Base-by-base conservation (phyloP, 192 early-diverging fungal species). In the Glomus cerebriforme region DNA sequence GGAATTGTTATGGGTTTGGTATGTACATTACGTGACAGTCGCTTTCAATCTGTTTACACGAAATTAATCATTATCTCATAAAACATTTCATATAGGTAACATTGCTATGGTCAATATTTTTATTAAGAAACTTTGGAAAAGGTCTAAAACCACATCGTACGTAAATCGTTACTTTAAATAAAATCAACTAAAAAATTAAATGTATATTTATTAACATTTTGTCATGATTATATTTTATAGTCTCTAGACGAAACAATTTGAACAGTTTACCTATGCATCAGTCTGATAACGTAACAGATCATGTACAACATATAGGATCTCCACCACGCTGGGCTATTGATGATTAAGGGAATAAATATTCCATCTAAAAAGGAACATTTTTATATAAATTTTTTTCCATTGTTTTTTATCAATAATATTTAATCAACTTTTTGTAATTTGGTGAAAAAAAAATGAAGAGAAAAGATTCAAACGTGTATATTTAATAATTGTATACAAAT, bases 71-170 rank as follows among this genome's bases (percentile, higher is more conserved):
- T n/a, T 68, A 32, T 31, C 29, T 32, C 10, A 12, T 67, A 35
- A 67, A 67, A 8, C 27, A 45, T 45, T 45, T 45, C 6, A 24
- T 9, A 27, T 29, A 70, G 68, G 2, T 70, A n/a, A 70, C 68
- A 4, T 12, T 70, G 3, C 13, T 70, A 45, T 70, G 68, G 68
- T 22, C 37, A 45, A 70, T 70, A 70, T 17, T 70, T 45, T 15
- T 70, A 45, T 19, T 70, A 49, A 70, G 43, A 22, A 70, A 70
- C 10, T 70, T 70, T 17, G 68, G 37, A 2, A 39, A 45, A 70
- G 68, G 68, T 24, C 12, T 70, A 27, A 70, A 70, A 70, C 15
- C n/a, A 70, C 68, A 70, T 29, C 12, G 68, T 70, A 70, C 26
- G n/a, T 70, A 70, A n/a, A 39, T 39, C 37, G 9, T 67, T 22